Conservation (phyloP, 495 filamentous ascomycete species). For the Aspergillus kassunensis region DNA sequence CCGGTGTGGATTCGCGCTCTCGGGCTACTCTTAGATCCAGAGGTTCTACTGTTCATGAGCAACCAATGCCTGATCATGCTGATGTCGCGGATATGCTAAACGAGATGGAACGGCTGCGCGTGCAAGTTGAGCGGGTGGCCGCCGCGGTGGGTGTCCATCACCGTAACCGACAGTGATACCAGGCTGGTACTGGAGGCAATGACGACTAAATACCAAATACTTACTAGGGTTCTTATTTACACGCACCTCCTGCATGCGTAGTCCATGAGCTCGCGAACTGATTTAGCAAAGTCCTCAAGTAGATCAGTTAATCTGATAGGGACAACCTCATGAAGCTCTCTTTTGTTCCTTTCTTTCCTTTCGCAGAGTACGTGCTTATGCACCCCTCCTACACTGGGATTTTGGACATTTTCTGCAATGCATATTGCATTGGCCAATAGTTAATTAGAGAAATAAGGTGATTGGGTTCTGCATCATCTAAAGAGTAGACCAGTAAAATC, state of each 20-base stretch:
- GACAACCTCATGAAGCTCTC: no score
- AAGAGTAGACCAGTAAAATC: not conserved
- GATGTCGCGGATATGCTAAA: slow-evolving; percentile 34
- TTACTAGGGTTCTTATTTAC: slow-evolving; percentile 8
- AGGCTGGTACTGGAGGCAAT: not conserved
- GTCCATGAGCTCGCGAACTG: slow-evolving; percentile 10
- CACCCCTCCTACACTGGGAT: no score
- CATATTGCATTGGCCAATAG: no score
- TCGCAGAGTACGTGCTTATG: no score
- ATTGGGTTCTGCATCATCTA: not conserved
- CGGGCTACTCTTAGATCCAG: slow-evolving; percentile 17
- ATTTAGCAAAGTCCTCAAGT: no score
- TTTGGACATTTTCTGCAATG: no score
- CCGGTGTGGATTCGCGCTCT: slow-evolving; percentile 22
- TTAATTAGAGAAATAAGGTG: no score
- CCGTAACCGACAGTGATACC: slow-evolving; percentile 11
- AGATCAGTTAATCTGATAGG: no score
- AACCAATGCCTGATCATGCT: slow-evolving; percentile 19
- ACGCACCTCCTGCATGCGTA: slow-evolving; percentile 18
- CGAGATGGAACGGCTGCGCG: slow-evolving; percentile 38
- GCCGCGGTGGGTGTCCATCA: slow-evolving; percentile 24
- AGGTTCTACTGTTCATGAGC: slow-evolving; percentile 20
- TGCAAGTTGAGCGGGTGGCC: slow-evolving; percentile 36
- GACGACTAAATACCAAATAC: not conserved
- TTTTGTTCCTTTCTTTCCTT: no score